Conservation (phyloP, 495 filamentous ascomycete genomes). For the Pseudoneurospora amorphoporcata region DNA sequence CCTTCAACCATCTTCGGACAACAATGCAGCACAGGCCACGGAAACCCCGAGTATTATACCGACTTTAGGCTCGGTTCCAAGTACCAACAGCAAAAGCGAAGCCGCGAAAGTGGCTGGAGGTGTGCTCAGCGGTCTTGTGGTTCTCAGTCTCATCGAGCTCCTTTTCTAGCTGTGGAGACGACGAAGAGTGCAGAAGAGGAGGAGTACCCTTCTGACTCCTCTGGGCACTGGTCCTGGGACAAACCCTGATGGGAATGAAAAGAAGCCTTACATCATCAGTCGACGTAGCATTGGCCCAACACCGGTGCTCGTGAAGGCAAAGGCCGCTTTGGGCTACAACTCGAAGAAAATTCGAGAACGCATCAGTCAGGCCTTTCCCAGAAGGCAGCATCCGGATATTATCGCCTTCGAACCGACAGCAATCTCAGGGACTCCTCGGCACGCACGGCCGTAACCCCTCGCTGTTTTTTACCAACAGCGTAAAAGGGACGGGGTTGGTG, state of each 20-base stretch:
- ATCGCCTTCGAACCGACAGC: conserved; percentile 10
- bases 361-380: conserved; percentile 30
- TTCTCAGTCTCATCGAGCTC: conserved; percentile 35
- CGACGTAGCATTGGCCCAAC: conserved; percentile 34
- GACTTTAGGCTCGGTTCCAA: conserved; percentile 6
- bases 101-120: conserved; percentile 34
- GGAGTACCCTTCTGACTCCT: conserved; percentile 37
- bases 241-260: conserved; percentile 17
- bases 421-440: conserved; percentile 32
- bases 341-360: conserved; percentile 26
- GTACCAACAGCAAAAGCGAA: conserved; percentile 9
- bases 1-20: conserved; percentile 8
- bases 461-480: conserved; percentile 4
- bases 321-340: conserved; percentile 26
- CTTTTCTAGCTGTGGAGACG: conserved; percentile 40
- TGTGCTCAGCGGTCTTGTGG: conserved; percentile 38
- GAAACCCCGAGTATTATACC: conserved; percentile 10
- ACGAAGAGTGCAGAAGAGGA: conserved; percentile 24
- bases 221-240: conserved; percentile 19
- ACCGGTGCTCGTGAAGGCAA: conserved; percentile 26
- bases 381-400: conserved; percentile 40
- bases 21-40: conserved; percentile 8
- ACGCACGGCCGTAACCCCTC: conserved; percentile 32
- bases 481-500: conserved; percentile 4
- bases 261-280: conserved; percentile 32